Evolutionary conservation across 2,329 filamentous ascomycete genomes (phyloP), one percentile per base, ranked within the genome.

Genomic region (Pezicula carpinea): DNA sequence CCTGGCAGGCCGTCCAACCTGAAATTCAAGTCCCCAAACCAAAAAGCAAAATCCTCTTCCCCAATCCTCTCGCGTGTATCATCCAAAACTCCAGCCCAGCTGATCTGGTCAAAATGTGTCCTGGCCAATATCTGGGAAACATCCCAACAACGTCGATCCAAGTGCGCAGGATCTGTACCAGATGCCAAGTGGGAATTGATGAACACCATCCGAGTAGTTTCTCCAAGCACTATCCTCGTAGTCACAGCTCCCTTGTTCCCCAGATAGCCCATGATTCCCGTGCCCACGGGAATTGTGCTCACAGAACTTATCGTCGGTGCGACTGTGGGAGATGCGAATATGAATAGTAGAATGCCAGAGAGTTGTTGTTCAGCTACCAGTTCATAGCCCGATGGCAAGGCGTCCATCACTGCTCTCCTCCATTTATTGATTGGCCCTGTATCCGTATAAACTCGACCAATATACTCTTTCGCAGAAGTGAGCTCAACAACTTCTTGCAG

Each of bases 1-100:
- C 90, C 91, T 0, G 92, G 88, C 41, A 97, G 79, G 38, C 85
- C 88, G 43, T 95, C 89, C 1, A 99, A 75, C 26, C 93, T 82
- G 62, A 96, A 99, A 64, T 99, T 99, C 35, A 99, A 74, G 65
- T 99, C 93, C 6, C 93, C 93, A 60, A 96, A 88, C 89, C 92
- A 97, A 61, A 99, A 96, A 0, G 84, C 82, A 68, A 96, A 90
- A 61, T 99, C 93, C 55, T 95, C 92, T 33, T 95, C 87, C 1
- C 89, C 91, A 53, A 99, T 84, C 31, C 73, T 79, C 43, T 87
- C 82, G 1, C 75, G 70, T 18, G 84, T 80, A n/a, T 83, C 81
- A 32, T 82, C 74, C 2, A 79, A 70, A 5, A 85, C 80, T 7
- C 87, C 83, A 0, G 77, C 72, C 48, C 85, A 77, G 33, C 73